These are phyloP conservation scores for Neoarthrinium moseri DNA, from an alignment of 2,329 filamentous ascomycete genomes.

Conservation along the genomic window DNA sequence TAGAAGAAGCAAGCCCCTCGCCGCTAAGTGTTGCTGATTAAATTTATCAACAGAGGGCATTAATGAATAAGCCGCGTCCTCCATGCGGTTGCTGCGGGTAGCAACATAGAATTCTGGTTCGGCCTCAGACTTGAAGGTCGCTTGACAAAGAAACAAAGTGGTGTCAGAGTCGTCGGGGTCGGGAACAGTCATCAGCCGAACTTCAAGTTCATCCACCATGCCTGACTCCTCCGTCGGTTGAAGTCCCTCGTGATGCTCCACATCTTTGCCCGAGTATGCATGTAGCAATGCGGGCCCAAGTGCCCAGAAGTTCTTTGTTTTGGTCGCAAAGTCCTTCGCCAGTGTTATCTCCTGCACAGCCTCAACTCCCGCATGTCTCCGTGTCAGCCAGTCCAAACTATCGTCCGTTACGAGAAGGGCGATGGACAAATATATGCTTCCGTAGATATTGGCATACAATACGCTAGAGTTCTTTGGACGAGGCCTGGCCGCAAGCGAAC, in stretches of 20 bases:
- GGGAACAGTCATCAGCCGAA: conserved; percentile 12
- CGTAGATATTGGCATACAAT: conserved; percentile 14
- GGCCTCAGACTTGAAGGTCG: conserved; percentile 2
- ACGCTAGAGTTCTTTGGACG: background rate
- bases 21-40: background rate
- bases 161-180: conserved; percentile 17
- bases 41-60: conserved; percentile 15
- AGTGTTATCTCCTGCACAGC: conserved; percentile 10
- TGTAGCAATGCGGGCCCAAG: conserved; percentile 10
- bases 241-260: conserved; percentile 9
- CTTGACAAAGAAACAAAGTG: conserved; percentile 16
- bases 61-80: conserved; percentile 11
- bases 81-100: conserved; percentile 7
- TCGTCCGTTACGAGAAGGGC: conserved; percentile 15
- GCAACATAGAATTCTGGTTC: conserved; percentile 13
- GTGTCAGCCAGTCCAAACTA: conserved; percentile 8
- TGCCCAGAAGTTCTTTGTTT: conserved; percentile 11
- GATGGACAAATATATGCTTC: conserved; percentile 16
- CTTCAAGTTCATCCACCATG: conserved; percentile 11
- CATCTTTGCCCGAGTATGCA: conserved; percentile 9
- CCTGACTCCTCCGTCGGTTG: conserved; percentile 3
- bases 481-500: background rate
- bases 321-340: conserved; percentile 6
- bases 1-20: conserved; percentile 14
- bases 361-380: conserved; percentile 4